phyloP scores from a whole-genome alignment of 2,329 filamentous ascomycete species.

The Curvularia sp. region DNA sequence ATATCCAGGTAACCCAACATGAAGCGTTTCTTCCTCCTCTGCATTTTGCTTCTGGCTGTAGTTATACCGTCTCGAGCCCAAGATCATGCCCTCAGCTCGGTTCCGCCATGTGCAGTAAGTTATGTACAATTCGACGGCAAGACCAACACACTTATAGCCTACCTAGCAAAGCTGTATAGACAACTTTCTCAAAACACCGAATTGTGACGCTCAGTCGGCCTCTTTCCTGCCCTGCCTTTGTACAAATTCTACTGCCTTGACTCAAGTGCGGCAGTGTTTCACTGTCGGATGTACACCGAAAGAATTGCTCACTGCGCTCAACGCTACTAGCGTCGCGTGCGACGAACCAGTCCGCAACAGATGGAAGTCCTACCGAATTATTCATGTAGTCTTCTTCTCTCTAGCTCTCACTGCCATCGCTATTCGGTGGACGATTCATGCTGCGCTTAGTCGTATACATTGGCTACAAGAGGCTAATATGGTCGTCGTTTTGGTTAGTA shows the following conservation, averaged over 20 bases:
- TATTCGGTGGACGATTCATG: neutral
- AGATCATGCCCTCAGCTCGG: neutral
- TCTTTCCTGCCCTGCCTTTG: neutral
- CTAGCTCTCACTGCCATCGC: neutral
- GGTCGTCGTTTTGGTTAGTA: neutral
- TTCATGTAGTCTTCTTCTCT: neutral
- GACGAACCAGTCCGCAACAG: neutral
- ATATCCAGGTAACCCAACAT: neutral
- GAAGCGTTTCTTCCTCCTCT: neutral
- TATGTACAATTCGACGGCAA: neutral
- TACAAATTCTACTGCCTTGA: neutral
- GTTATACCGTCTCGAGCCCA: neutral
- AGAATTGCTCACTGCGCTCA: neutral
- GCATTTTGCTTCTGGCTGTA: neutral
- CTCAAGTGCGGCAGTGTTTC: neutral
- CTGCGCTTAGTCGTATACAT: neutral
- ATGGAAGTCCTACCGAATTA: neutral
- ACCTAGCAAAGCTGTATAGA: neutral
- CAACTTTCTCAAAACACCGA: neutral
- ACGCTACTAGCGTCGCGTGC: neutral
- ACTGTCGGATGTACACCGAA: neutral
- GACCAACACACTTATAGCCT: neutral
- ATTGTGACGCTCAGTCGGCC: neutral
- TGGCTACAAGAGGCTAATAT: neutral
- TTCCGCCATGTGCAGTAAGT: neutral